A percentile compares a stretch with the other conserved stretches of the same genome.
phyloP scores from a whole-genome alignment of 2,329 filamentous ascomycete species.

The Grosmannia clavigera region DNA sequence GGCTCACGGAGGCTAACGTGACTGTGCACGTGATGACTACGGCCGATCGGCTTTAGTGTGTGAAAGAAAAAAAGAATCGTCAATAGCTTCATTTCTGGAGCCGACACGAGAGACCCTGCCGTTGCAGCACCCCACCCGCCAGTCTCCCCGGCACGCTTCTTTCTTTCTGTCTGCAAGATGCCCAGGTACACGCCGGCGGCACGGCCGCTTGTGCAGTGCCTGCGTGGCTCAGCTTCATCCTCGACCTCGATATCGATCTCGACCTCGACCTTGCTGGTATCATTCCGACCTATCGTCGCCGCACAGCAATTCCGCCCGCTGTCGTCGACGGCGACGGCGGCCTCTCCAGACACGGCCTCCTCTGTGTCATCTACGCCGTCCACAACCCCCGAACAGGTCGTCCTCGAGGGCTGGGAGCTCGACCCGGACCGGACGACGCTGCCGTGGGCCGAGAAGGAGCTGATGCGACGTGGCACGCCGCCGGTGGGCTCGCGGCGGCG shows the following conservation, averaged over 20 bases:
- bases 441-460: constrained; percentile 49
- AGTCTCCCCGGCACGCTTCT: background rate
- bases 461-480: constrained; percentile 55
- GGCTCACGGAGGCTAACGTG: too few relatives aligned
- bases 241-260: background rate
- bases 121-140: background rate
- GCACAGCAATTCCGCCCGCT: background rate
- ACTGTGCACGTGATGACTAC: background rate
- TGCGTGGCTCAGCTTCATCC: background rate
- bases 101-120: background rate
- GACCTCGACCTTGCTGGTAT: background rate
- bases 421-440: constrained; percentile 59
- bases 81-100: background rate
- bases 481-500: constrained; percentile 79
- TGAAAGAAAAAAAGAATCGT: background rate
- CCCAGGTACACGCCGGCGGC: constrained; percentile 10
- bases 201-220: constrained; percentile 12
- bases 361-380: background rate
- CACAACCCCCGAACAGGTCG: too few relatives aligned
- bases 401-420: constrained; percentile 30
- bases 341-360: background rate
- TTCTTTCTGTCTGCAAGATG: background rate
- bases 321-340: background rate
- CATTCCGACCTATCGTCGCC: too few relatives aligned
- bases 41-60: background rate